phyloP scores from a whole-genome alignment of 306 rosid species.

The Coriaria nepalensis region DNA sequence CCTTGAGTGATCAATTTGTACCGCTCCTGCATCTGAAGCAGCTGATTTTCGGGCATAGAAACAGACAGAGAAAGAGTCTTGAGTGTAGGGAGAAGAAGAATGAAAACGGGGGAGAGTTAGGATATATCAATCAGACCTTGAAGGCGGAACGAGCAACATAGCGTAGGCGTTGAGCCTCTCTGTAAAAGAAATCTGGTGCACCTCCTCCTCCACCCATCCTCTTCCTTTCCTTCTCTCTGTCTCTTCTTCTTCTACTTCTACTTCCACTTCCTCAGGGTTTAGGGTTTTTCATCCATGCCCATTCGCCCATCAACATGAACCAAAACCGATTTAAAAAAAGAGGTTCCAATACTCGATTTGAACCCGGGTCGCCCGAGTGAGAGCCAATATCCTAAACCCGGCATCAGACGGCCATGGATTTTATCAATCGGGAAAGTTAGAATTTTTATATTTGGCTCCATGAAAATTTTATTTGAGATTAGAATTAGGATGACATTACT shows the following conservation, averaged over 20 bases:
- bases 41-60: conserved; percentile 15
- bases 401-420: too few species aligned
- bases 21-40: conserved; percentile 75
- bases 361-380: too few species aligned
- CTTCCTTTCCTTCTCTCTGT: neutral
- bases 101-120: neutral
- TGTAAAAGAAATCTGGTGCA: conserved; percentile 79
- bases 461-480: too few species aligned
- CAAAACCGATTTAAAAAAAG: too few species aligned
- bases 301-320: too few species aligned
- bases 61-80: neutral
- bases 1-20: conserved; percentile 50
- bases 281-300: too few species aligned
- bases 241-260: neutral
- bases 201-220: conserved; percentile 50
- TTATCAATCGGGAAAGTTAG: too few species aligned
- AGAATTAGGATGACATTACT: too few species aligned
- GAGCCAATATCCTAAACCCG: too few species aligned
- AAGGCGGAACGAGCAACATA: conserved; percentile 94
- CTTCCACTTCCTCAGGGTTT: too few species aligned
- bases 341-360: too few species aligned
- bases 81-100: neutral
- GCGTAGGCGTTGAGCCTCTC: conserved; percentile 94
- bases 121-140: conserved; percentile 19
- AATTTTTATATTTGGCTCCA: too few species aligned